Evolutionary conservation across 805 yeast genomes (phyloP), one percentile per base, ranked within the genome.

Genomic region (Metschnikowia vanudenii): DNA sequence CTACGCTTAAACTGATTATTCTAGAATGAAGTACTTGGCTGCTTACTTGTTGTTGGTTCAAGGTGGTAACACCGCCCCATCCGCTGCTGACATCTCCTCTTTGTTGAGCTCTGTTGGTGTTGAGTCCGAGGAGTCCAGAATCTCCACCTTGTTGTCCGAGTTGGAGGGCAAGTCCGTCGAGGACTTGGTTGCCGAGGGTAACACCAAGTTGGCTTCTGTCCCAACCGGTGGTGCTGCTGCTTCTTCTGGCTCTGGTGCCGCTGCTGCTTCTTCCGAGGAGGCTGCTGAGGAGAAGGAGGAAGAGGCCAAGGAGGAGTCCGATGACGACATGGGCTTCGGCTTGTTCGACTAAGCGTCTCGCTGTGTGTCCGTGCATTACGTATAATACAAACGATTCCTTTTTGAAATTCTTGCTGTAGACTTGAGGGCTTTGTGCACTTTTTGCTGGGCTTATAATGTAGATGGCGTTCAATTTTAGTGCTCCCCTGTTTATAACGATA

Each of bases 161-260:
- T 80, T 94, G 65, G 94, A 89, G 74, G 99, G 98, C 76, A 94
- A 94, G 85, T 68, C 87, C 69, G 81, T 88, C 64, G 82, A 76
- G 62, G 96, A 88, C 70, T 84, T 94, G 77, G 83, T 94, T 65
- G 86, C 96, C 65, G 94, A 84, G 79, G 99, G 99, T 81, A 77
- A 86, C 76, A 77, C 85, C 78, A 94, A 94, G 82, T 88, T 94
- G 72, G 95, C 98, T 63, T 84, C 98, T 61, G 95, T 92, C 60
- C 97, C 98, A 76, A 65, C 97, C 67, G 97, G 97, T 74, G 97
- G 96, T 78, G 94, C 97, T 73, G 96, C 94, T 74, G 81, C 89
- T 67, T 76, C 94, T 61, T 74, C 85, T 63, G 77, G 81, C 67
- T 80, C 78, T 67, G 81, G 80, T 60, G 81, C 85, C 63, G 84